A percentile compares a stretch with the other conserved stretches of the same genome.
These are phyloP conservation scores for Plantago lanceolata DNA, from an alignment of 305 asterid species.

Conservation along the genomic window DNA sequence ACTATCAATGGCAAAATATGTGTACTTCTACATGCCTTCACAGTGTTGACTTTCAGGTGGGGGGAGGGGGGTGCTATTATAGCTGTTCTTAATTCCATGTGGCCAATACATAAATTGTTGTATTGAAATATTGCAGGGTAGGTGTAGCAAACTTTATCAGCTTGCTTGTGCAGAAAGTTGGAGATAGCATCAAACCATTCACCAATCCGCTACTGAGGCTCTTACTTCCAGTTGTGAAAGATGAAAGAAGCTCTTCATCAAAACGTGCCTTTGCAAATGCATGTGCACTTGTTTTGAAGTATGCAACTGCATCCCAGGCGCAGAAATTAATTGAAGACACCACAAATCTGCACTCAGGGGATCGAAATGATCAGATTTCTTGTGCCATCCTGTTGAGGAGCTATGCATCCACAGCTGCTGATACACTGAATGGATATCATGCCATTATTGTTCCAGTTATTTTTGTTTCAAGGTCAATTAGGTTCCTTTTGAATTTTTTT, in stretches of 20 bases:
- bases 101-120: slow-evolving; percentile 16
- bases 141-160: slow-evolving; percentile 85
- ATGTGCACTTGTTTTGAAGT: slow-evolving; percentile 80
- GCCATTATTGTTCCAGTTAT: slow-evolving; percentile 76
- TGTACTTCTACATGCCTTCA: not conserved
- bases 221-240: slow-evolving; percentile 80
- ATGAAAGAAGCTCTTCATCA: slow-evolving; percentile 79
- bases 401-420: slow-evolving; percentile 84
- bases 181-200: slow-evolving; percentile 76
- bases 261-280: slow-evolving; percentile 95
- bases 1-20: not conserved
- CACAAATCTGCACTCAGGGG: slow-evolving; percentile 73
- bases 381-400: slow-evolving; percentile 85
- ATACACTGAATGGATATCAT: slow-evolving; percentile 76
- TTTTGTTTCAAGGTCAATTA: slow-evolving; percentile 76
- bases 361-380: slow-evolving; percentile 78
- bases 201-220: slow-evolving; percentile 71
- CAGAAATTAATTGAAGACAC: slow-evolving; percentile 90
- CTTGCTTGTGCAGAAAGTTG: slow-evolving; percentile 81
- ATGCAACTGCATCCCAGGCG: slow-evolving; percentile 74
- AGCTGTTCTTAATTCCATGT: slow-evolving; percentile 7
- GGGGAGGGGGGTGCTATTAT: not conserved
- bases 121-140: slow-evolving; percentile 56
- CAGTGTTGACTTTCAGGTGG: too few species aligned
- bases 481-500: slow-evolving; percentile 9